Base-by-base conservation (phyloP, 2,329 filamentous ascomycete species). In the Harringtonia aguacate region DNA sequence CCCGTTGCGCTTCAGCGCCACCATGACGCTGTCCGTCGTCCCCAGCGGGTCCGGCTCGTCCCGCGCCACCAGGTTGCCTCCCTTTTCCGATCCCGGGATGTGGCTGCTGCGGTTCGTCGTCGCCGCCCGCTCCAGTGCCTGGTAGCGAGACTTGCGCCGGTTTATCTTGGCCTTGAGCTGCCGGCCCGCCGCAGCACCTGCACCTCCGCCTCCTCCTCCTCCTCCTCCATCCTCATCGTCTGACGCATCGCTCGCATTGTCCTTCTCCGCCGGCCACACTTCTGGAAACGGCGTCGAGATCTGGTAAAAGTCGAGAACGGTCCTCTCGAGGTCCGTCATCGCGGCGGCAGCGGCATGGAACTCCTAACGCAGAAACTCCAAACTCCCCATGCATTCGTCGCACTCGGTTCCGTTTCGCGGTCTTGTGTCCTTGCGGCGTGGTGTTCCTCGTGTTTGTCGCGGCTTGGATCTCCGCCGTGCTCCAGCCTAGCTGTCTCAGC, bases 41-140 rank as follows among this genome's bases (percentile, higher is more conserved):
- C 92, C 92, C 43, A 98, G 64, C 5, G 92, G 88, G 64, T 98
- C 92, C 2, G 86, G 77, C 61, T 98, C 94, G 59, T 98, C 92
- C 58, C 84, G 84, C 58, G 92, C 86, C 27, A 94, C 85, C 48
- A 90, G 65, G 54, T 81, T 92, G 51, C 85, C 83, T 27, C 46
- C 46, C 49, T 52, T 52, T 37, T 75, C 79, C 58, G 87, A 78
- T 6, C 83, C 83, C 1, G 78, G 75, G 17, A 86, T 64, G 40
- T 72, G 66, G 59, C 77, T 86, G 55, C 75, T 75, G 46, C 80
- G 73, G 53, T 80, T 77, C 61, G 81, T 77, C 61, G 81, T 84
- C 39, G 83, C 75, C 43, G 79, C 79, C 46, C 82, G 76, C 60
- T 92, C 86, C 41, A 97, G 75, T 17, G 86, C 86, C 49, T 89